These are phyloP conservation scores for Beta lomatogona DNA, from an alignment of 179 eudicot genomes.

Conservation along the genomic window DNA sequence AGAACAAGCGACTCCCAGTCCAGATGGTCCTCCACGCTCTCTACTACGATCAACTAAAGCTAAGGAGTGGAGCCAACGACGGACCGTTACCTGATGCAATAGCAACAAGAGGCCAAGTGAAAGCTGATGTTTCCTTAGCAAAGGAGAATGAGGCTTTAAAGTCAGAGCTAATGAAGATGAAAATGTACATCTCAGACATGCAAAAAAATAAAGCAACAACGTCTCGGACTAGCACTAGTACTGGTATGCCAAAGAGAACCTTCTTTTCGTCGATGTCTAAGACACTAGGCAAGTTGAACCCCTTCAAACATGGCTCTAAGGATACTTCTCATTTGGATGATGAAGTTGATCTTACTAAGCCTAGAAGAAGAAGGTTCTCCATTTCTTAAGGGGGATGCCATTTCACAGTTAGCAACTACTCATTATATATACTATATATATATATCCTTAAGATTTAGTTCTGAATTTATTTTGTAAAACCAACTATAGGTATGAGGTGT, in stretches of 20 bases:
- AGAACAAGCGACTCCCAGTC: slow-evolving; percentile 90
- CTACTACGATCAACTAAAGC: slow-evolving; percentile 78
- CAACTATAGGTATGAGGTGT: slow-evolving; percentile 12
- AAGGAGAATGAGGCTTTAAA: slow-evolving; percentile 78
- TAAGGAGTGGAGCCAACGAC: slow-evolving; percentile 62
- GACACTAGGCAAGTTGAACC: slow-evolving; percentile 85
- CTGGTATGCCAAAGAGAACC: slow-evolving; percentile 39
- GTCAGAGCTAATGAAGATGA: slow-evolving; percentile 76
- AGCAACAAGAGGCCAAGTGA: slow-evolving; percentile 50
- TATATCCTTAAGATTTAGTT: background rate
- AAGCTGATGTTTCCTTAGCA: slow-evolving; percentile 59
- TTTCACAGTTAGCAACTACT: too few species aligned
- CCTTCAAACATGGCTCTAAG: slow-evolving; percentile 92
- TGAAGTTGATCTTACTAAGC: slow-evolving; percentile 74
- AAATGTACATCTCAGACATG: slow-evolving; percentile 66
- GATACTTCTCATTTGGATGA: slow-evolving; percentile 79
- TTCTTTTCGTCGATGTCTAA: slow-evolving; percentile 90
- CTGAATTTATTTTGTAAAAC: slow-evolving; percentile 6
- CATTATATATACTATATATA: background rate
- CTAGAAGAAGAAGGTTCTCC: slow-evolving; percentile 90
- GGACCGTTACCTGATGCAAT: slow-evolving; percentile 26
- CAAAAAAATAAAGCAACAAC: slow-evolving; percentile 50
- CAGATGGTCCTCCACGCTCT: slow-evolving; percentile 90
- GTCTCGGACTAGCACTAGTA: slow-evolving; percentile 26
- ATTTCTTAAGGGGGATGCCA: slow-evolving; percentile 38